These are phyloP conservation scores for Sporobolomyces pararoseus DNA, from an alignment of 768 basidiomycete genomes.

Conservation along the genomic window DNA sequence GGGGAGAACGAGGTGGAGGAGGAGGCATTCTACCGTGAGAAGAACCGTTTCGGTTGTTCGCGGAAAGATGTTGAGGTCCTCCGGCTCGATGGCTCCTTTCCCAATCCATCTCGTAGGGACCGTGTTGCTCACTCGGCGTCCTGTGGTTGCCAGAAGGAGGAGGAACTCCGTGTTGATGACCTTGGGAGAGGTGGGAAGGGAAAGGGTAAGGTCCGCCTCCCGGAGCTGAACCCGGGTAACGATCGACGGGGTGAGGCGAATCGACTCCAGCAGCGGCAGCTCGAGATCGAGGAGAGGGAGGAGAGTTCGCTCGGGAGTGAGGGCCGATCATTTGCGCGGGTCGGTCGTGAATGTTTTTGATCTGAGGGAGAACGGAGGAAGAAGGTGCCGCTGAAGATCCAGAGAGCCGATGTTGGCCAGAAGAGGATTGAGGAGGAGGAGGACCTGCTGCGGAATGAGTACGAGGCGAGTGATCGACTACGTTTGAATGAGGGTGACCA, in stretches of 20 bases:
- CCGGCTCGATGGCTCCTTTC: not conserved
- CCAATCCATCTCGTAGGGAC: slow-evolving; percentile 23
- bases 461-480: slow-evolving; percentile 28
- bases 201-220: slow-evolving; percentile 14
- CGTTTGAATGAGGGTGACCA: slow-evolving; percentile 7
- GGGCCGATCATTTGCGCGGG: slow-evolving; percentile 17
- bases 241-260: not conserved
- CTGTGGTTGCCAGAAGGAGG: not conserved
- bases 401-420: not conserved
- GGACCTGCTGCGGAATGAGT: not conserved
- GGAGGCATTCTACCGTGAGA: slow-evolving; percentile 3
- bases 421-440: not conserved
- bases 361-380: slow-evolving; percentile 21
- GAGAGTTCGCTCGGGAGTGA: slow-evolving; percentile 25
- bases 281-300: slow-evolving; percentile 26
- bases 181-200: slow-evolving; percentile 24
- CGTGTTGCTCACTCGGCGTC: slow-evolving; percentile 3
- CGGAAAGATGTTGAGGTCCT: not conserved
- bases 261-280: not conserved
- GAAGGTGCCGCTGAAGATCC: not conserved
- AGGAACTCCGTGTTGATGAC: slow-evolving; percentile 1
- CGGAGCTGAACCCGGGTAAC: slow-evolving; percentile 6
- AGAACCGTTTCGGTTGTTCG: slow-evolving; percentile 3
- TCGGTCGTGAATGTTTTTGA: slow-evolving; percentile 20
- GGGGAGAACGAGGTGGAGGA: slow-evolving; percentile 5